These are phyloP conservation scores for Trametes hirsuta DNA, from an alignment of 1,284 basidiomycete species.

Conservation along the genomic window DNA sequence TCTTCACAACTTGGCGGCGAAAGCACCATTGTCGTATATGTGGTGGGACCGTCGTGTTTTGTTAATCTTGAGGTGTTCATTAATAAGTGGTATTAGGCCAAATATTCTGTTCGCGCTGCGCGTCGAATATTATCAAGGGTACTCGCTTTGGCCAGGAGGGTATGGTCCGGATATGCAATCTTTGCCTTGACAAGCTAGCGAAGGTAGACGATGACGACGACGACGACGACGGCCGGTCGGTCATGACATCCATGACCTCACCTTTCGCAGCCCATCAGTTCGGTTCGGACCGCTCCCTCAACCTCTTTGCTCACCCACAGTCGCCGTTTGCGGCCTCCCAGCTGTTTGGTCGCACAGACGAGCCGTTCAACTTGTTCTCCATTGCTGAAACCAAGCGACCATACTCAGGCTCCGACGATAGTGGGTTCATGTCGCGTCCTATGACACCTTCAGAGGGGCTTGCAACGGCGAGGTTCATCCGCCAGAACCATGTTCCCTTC, in stretches of 20 bases:
- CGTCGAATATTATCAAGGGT: slow-evolving; percentile 97
- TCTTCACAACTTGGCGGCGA: slow-evolving; percentile 90
- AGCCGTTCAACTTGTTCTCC: slow-evolving; percentile 77
- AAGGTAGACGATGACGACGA: slow-evolving; percentile 74
- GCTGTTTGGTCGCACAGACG: slow-evolving; percentile 75
- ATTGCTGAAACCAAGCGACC: slow-evolving; percentile 72
- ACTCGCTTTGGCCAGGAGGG: slow-evolving; percentile 93
- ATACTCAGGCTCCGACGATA: slow-evolving; percentile 56
- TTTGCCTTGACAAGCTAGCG: slow-evolving; percentile 90
- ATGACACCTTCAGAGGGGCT: slow-evolving; percentile 49
- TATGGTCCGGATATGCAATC: slow-evolving; percentile 91
- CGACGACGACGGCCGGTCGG: slow-evolving; percentile 80
- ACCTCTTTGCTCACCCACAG: slow-evolving; percentile 62
- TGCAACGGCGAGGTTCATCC: slow-evolving; percentile 50
- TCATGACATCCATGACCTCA: slow-evolving; percentile 68
- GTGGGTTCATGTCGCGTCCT: slow-evolving; percentile 53
- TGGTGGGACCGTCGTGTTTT: slow-evolving; percentile 50
- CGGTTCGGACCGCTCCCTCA: slow-evolving; percentile 51
- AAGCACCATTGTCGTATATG: slow-evolving; percentile 97
- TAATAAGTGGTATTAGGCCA: slow-evolving; percentile 55
- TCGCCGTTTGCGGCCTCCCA: slow-evolving; percentile 90
- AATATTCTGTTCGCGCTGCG: slow-evolving; percentile 92
- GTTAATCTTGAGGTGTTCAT: slow-evolving; percentile 8
- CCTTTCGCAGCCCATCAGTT: slow-evolving; percentile 64
- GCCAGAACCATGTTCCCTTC: slow-evolving; percentile 77